Conservation (phyloP, 768 basidiomycete species). For the Russula ochroleuca region DNA sequence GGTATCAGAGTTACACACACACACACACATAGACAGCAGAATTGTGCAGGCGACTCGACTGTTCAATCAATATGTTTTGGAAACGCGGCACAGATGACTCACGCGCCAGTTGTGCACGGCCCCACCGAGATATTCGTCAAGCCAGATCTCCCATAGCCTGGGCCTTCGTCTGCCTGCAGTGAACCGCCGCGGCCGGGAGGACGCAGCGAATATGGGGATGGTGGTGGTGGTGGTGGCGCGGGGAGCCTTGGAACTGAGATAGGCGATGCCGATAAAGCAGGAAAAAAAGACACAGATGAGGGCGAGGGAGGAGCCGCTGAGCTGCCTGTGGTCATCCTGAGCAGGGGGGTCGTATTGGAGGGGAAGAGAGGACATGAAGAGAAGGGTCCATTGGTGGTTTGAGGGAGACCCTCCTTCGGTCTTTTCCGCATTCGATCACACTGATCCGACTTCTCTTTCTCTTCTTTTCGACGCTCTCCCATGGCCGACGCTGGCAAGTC, state of each 20-base stretch:
- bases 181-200: background rate
- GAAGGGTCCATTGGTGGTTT: background rate
- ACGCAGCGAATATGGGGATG: background rate
- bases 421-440: background rate
- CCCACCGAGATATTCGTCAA: background rate
- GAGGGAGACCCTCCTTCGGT: background rate
- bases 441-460: background rate
- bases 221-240: background rate
- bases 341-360: background rate
- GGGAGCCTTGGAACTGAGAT: background rate
- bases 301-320: conserved; percentile 1
- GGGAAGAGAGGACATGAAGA: background rate
- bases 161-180: background rate
- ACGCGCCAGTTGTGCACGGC: conserved; percentile 13
- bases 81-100: background rate
- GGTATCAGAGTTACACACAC: background rate
- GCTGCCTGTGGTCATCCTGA: no score
- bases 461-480: background rate
- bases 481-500: conserved; percentile 29
- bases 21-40: background rate
- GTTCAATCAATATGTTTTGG: background rate
- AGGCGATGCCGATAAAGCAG: conserved; percentile 2
- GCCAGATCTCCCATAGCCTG: conserved; percentile 19
- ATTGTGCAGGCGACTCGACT: background rate
- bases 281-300: conserved; percentile 1